Base-by-base conservation (phyloP, 306 rosid species). In the Rosa rugosa region DNA sequence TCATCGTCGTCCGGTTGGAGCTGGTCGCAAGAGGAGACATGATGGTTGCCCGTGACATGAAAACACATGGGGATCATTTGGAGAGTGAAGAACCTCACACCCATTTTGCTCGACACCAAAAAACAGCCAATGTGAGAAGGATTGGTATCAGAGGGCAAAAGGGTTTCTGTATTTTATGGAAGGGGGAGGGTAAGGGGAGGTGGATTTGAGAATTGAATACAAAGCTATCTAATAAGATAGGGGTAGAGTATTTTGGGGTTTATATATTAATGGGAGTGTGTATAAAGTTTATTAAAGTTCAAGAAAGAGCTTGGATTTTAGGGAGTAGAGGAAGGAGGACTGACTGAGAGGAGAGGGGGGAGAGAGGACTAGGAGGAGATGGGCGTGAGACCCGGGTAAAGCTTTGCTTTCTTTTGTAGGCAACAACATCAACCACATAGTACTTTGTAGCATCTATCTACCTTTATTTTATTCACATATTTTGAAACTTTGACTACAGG, bases 361-460 rank as follows among this genome's bases (percentile, higher is more conserved):
- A 11, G 22, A 4, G 41, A 20, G 54, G 69, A 69, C 53, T 63
- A 12, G 20, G 6, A 0, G 42, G 25, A 17, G 56, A n/a, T 75
- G 16, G 67, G 77, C 78, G 60, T 41, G 77, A 80, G 84, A 80
- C 84, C 80, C 80, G 82, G 84, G 84, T 67, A 72, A 76, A 77
- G 74, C 84, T 73, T 72, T 50, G 76, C 77, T 75, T 17, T 42
- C 46, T 81, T 69, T 75, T 42, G 46, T 74, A 66, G 63, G 79
- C 71, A 69, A 22, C 31, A 8, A 63, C 65, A 42, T 40, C 67
- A 41, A 18, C 66, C 22, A 36, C 64, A 31, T 10, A 23, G 57
- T 59, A 44, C 56, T 75, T 59, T 56, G 78, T 36, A 65, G 70
- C 45, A 46, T 72, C 66, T 66, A 54, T 65, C n/a, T 0, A 17